phyloP scores from a whole-genome alignment of 352 stramenopile genomes.

The Globisporangium orthogonon region DNA sequence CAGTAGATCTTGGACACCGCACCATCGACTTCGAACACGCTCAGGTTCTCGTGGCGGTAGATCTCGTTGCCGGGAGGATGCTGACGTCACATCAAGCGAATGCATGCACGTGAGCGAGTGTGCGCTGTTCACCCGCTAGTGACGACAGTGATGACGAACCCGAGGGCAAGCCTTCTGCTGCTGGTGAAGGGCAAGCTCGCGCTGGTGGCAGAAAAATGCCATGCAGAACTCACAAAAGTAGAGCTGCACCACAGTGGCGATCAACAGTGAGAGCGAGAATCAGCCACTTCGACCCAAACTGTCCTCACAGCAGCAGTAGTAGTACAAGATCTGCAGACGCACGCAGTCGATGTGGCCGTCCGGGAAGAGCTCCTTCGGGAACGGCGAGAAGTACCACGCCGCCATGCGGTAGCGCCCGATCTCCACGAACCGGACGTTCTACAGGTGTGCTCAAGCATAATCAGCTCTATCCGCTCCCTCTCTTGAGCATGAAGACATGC shows the following conservation, averaged over 20 bases:
- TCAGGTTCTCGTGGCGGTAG: slow-evolving; percentile 93
- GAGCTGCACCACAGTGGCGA: slow-evolving; percentile 29
- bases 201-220: slow-evolving; percentile 81
- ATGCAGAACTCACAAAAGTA: slow-evolving; percentile 90
- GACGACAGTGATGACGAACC: slow-evolving; percentile 18
- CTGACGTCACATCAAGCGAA: slow-evolving; percentile 19
- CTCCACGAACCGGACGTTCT: slow-evolving; percentile 96
- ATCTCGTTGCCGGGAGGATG: slow-evolving; percentile 85
- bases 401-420: slow-evolving; percentile 92
- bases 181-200: slow-evolving; percentile 59
- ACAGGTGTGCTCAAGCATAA: neutral
- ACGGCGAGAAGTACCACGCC: slow-evolving; percentile 97
- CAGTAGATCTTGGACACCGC: slow-evolving; percentile 96
- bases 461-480: neutral
- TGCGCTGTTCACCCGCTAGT: neutral
- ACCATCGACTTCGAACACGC: slow-evolving; percentile 96
- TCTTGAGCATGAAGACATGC: neutral
- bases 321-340: slow-evolving; percentile 11
- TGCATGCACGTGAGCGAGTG: neutral
- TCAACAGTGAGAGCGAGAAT: neutral
- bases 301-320: no score
- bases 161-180: slow-evolving; percentile 55
- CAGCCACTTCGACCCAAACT: neutral
- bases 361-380: slow-evolving; percentile 94
- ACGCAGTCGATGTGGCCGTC: slow-evolving; percentile 82